These are phyloP conservation scores for Acanthamoeba comandoni DNA, from an alignment of 208 protist genomes.

Conservation along the genomic window DNA sequence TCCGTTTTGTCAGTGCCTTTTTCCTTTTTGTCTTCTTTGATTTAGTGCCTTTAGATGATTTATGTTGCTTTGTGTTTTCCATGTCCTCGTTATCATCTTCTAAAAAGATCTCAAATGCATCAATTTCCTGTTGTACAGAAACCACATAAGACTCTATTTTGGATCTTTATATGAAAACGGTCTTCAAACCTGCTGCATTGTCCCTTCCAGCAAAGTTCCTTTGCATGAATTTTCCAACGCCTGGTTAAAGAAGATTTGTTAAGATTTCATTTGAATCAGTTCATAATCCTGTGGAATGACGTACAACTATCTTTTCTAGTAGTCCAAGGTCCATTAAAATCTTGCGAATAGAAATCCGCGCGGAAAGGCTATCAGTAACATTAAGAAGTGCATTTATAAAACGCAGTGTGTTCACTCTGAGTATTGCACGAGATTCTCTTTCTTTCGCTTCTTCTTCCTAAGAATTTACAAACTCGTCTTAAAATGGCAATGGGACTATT, in stretches of 20 bases:
- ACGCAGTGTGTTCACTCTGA: constrained; percentile 15
- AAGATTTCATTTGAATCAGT: too few relatives aligned
- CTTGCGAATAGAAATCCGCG: constrained; percentile 48
- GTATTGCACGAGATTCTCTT: background rate
- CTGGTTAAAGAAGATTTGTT: too few relatives aligned
- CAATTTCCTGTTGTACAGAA: constrained; percentile 44
- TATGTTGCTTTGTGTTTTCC: constrained; percentile 21
- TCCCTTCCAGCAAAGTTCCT: too few relatives aligned
- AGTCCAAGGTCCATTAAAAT: constrained; percentile 32
- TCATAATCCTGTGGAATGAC: too few relatives aligned
- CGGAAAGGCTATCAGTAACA: constrained; percentile 36
- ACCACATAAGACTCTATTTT: too few relatives aligned
- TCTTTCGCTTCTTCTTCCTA: constrained; percentile 7
- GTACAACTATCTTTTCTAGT: constrained; percentile 37
- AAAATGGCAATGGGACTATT: too few relatives aligned
- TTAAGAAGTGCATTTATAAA: constrained; percentile 45
- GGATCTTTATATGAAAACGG: too few relatives aligned
- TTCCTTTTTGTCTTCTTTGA: background rate
- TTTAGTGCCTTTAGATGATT: constrained; percentile 32
- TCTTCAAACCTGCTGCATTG: too few relatives aligned
- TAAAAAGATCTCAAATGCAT: constrained; percentile 45
- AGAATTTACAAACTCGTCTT: too few relatives aligned
- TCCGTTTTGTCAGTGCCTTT: constrained; percentile 48
- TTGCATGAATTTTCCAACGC: too few relatives aligned
- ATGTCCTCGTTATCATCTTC: constrained; percentile 66